Evolutionary conservation across 805 yeast genomes (phyloP).

Genomic region (Trichomonascus vanleenenianus): DNA sequence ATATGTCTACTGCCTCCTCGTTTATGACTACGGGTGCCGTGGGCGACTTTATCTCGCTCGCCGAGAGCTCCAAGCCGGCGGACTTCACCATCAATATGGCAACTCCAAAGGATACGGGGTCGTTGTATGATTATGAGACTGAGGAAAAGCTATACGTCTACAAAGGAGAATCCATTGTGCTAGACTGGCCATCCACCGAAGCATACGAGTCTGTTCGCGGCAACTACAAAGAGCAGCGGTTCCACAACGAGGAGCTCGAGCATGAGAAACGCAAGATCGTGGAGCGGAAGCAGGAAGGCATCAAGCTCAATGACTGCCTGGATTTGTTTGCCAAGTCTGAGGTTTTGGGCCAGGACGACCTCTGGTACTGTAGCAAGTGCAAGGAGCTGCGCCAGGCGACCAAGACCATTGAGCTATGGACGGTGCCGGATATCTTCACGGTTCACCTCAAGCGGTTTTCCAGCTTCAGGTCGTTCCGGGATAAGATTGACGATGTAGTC

Average conservation of each 20-base stretch:
- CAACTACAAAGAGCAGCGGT: neutral
- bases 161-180: no score
- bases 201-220: no score
- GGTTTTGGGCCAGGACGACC: conserved; percentile 76
- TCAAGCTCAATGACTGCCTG: conserved; percentile 67
- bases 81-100: no score
- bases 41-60: no score
- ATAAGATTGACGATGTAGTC: conserved; percentile 77
- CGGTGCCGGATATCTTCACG: conserved; percentile 83
- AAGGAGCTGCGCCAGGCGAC: conserved; percentile 86
- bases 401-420: conserved; percentile 86
- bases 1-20: no score
- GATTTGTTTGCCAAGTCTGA: conserved; percentile 72
- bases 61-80: no score
- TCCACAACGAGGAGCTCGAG: conserved; percentile 11
- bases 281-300: conserved; percentile 27
- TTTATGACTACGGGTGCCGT: no score
- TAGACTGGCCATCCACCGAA: no score
- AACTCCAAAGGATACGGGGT: no score
- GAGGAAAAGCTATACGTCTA: no score
- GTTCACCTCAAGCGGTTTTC: conserved; percentile 89
- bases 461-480: conserved; percentile 75
- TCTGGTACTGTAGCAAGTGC: conserved; percentile 92
- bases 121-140: no score
- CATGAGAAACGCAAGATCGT: conserved; percentile 14